A percentile compares a stretch with the other conserved stretches of the same genome.
phyloP scores from a whole-genome alignment of 495 filamentous ascomycete genomes.

The Cercophora newfieldiana region DNA sequence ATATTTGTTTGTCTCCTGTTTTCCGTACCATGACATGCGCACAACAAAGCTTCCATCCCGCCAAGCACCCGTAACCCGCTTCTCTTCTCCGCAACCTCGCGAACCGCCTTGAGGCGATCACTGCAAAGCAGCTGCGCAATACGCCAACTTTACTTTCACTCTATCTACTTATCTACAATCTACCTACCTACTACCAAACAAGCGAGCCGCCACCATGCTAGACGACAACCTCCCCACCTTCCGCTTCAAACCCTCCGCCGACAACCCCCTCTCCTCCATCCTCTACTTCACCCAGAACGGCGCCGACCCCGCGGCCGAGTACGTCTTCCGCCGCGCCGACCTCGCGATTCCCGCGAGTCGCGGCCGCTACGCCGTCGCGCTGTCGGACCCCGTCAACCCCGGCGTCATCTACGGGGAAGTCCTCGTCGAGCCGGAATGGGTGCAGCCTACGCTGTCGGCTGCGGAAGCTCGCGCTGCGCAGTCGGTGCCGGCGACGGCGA shows the following conservation, averaged over 20 bases:
- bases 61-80: not conserved
- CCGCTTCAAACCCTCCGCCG: constrained; percentile 40
- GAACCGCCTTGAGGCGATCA: not conserved
- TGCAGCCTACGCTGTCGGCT: constrained; percentile 73
- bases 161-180: not conserved
- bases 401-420: constrained; percentile 87
- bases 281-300: constrained; percentile 79
- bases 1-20: not conserved
- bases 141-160: too few relatives aligned
- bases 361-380: constrained; percentile 82
- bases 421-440: constrained; percentile 79
- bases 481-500: constrained; percentile 54
- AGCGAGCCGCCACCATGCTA: constrained; percentile 58
- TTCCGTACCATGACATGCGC: constrained; percentile 6
- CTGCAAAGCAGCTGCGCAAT: not conserved
- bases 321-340: constrained; percentile 73
- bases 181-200: not conserved
- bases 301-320: constrained; percentile 74
- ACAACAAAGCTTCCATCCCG: not conserved
- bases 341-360: constrained; percentile 64
- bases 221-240: constrained; percentile 88
- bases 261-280: constrained; percentile 52
- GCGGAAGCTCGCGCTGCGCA: constrained; percentile 66
- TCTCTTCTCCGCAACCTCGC: not conserved
- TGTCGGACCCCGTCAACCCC: constrained; percentile 79